phyloP scores from a whole-genome alignment of 371 early-diverging fungal genomes.

The Mortierella sp. region DNA sequence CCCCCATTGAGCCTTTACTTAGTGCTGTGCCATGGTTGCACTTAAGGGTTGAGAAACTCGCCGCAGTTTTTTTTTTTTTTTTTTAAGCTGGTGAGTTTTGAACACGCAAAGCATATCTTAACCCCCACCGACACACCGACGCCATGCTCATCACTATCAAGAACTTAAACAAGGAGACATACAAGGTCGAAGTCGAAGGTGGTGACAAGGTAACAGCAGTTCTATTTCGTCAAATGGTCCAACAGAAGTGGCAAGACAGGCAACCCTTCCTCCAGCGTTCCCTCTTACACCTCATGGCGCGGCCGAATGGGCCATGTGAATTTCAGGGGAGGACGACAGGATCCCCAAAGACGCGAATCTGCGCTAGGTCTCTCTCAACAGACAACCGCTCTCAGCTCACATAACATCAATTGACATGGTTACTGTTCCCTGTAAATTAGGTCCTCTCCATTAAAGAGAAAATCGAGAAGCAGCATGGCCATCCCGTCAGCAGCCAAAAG shows the following conservation, averaged over 20 bases:
- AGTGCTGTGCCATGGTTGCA: neutral
- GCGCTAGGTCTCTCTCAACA: no score
- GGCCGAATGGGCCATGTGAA: no score
- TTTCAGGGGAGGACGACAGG: no score
- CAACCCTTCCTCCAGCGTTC: no score
- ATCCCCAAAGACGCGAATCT: no score
- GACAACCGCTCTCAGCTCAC: neutral
- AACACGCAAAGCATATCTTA: constrained; percentile 6
- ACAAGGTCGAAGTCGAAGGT: constrained; percentile 84
- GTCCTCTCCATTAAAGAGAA: constrained; percentile 80
- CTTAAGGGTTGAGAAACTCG: neutral
- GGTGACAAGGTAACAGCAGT: constrained; percentile 64
- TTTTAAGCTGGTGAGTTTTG: neutral
- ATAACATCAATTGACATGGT: neutral
- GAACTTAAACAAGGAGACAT: constrained; percentile 87
- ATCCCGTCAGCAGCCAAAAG: constrained; percentile 81
- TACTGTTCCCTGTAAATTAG: no score
- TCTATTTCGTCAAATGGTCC: no score
- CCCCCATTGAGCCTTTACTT: no score
- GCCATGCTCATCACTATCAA: constrained; percentile 89
- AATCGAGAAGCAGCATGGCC: constrained; percentile 77
- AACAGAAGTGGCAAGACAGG: no score
- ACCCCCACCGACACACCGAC: constrained; percentile 4
- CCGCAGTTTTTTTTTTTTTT: neutral
- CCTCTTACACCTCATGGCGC: no score